Evolutionary conservation across 2,329 filamentous ascomycete species (phyloP), one percentile per base, ranked within the genome.

Genomic region (Periconia macrospinosa): DNA sequence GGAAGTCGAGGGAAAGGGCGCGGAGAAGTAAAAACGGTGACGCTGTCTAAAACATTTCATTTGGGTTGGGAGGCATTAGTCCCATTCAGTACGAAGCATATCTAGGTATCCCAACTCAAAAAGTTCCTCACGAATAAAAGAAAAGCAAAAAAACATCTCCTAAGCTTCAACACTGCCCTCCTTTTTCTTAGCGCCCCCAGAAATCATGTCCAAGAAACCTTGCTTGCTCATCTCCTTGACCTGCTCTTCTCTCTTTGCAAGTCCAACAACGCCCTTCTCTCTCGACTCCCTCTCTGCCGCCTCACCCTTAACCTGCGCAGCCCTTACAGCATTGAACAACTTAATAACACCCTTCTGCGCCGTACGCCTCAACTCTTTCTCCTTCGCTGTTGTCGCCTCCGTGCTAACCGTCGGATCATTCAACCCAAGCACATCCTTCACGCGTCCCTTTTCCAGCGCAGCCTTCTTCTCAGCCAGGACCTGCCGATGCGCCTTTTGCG

Each of bases 171-270:
- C 57, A 41, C 56, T 59, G 7, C 54, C 62, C 53, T 67, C 67
- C 56, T 69, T 70, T 68, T 76, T 71, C 76, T 82, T 73, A 60
- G 81, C 74, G 69, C 83, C 79, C 14, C 81, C 80, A 41, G 81
- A 81, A 71, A 99, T 96, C 73, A 97, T 77, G 57, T 97, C 93
- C 73, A 99, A 76, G 77, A 97, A 99, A 0, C 93, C 92, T 78
- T 97, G 90, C 79, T 96, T 95, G 73, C 89, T 96, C 87, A 99
- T 94, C 80, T 97, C 92, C 61, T 91, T 94, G 49, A 96, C 83
- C 78, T 89, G 92, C 76, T 95, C 91, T 76, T 95, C 89, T 60
- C 91, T 85, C 74, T 89, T 86, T 57, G 83, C 84, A 67, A 91
- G 86, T 1, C 93, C 93, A 30, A 96, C 83, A 0, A 95, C 79